A percentile compares a stretch with the other conserved stretches of the same genome.
These are phyloP conservation scores for Gymnopilus dilepis DNA, from an alignment of 768 basidiomycete genomes.

Conservation along the genomic window DNA sequence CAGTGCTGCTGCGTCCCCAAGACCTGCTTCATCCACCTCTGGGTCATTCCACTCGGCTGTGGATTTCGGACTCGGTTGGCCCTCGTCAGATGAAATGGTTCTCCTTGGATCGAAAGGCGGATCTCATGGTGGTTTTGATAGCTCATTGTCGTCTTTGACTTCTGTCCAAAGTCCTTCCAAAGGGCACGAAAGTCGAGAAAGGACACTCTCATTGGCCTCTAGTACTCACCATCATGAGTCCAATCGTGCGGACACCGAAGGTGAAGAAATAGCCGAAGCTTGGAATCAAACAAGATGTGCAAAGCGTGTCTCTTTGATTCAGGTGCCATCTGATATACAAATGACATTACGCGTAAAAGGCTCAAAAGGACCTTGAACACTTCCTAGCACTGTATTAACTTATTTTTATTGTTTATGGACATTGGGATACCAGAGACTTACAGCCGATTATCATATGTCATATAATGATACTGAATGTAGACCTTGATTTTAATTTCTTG, in stretches of 20 bases:
- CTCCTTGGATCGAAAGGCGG: conserved; percentile 39
- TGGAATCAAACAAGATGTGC: conserved; percentile 88
- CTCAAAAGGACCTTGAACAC: conserved; percentile 22
- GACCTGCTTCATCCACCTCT: conserved; percentile 51
- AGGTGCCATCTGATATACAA: conserved; percentile 61
- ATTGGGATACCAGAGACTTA: conserved; percentile 9
- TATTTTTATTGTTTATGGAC: conserved; percentile 29
- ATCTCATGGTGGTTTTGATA: conserved; percentile 38
- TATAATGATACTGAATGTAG: conserved; percentile 17
- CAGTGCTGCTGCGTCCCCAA: conserved; percentile 33
- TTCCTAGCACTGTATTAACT: conserved; percentile 20
- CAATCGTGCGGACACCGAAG: conserved; percentile 34
- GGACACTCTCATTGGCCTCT: conserved; percentile 21
- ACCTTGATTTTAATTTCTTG: neutral
- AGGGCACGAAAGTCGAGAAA: conserved; percentile 19
- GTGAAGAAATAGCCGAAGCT: conserved; percentile 82
- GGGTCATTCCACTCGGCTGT: conserved; percentile 75
- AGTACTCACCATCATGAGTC: conserved; percentile 19
- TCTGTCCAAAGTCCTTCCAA: conserved; percentile 26
- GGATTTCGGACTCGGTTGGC: conserved; percentile 59
- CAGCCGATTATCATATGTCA: conserved; percentile 10
- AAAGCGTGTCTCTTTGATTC: conserved; percentile 83
- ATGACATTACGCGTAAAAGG: conserved; percentile 35
- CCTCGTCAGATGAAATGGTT: conserved; percentile 45
- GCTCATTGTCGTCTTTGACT: conserved; percentile 35